Base-by-base conservation (phyloP, 371 early-diverging fungal species). In the Zychaea mexicana region DNA sequence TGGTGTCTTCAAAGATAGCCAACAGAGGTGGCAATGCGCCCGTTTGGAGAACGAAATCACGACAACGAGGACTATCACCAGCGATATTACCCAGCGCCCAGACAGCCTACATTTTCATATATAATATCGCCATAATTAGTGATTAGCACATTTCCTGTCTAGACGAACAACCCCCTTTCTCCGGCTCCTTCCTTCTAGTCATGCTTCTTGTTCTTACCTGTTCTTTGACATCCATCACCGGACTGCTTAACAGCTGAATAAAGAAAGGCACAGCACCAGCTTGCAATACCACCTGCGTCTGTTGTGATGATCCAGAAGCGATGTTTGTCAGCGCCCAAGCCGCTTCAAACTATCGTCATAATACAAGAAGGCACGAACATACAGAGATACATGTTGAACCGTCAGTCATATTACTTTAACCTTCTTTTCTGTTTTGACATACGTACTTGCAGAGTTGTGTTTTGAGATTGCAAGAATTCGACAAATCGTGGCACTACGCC, bases 61-160 rank as follows among this genome's bases (percentile, higher is more conserved):
- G 92, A 77, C 95, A 96, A 10, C 75, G 73, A 57, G 99, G 92
- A 69, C 93, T 92, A 85, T 99, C 99, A 60, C 99, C 99, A 42
- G 99, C 98, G 85, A 99, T 99, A 84, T 99, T 99, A 65, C 99
- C 99, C 42, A 99, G 87, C 12, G 99, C 99, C 99, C 99, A 99
- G 42, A 99, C 98, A 57, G 97, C 97, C 89, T 93, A 57, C 45
- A 58, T n/a, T n/a, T n/a, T n/a, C n/a, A n/a, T n/a, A n/a, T n/a
- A n/a, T n/a, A n/a, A n/a, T n/a, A n/a, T n/a, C n/a, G n/a, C n/a
- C n/a, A n/a, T n/a, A n/a, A n/a, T n/a, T n/a, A n/a, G n/a, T n/a
- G n/a, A n/a, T n/a, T n/a, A n/a, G n/a, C n/a, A n/a, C n/a, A n/a
- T n/a, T n/a, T n/a, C n/a, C n/a, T n/a, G n/a, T 33, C 33, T 8